Evolutionary conservation across 2,329 filamentous ascomycete species (phyloP).

Genomic region (Torrubiella hemipterigena): DNA sequence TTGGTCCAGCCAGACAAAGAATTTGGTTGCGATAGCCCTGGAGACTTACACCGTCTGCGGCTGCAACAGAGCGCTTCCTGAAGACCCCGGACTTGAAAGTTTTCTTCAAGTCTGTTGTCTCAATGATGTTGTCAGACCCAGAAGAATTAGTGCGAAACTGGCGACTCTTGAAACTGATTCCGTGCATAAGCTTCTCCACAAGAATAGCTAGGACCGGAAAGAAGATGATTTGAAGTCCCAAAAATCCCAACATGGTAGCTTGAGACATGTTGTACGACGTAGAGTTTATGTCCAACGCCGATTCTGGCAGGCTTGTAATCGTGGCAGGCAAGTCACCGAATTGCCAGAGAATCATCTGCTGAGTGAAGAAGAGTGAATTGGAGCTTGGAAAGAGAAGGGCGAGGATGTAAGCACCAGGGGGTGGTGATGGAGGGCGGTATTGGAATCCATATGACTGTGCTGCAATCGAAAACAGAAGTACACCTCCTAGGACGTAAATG

Average conservation of each 20-base stretch:
- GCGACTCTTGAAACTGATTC: conserved; percentile 19
- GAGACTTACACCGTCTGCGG: conserved; percentile 50
- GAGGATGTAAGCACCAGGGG: conserved; percentile 1
- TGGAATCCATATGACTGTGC: conserved; percentile 1
- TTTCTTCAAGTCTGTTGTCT: conserved; percentile 15
- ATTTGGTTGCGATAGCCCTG: conserved; percentile 48
- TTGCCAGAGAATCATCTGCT: conserved; percentile 13
- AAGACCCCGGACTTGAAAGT: conserved; percentile 16
- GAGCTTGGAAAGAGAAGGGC: conserved; percentile 12
- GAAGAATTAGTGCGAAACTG: conserved; percentile 11
- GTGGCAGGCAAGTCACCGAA: conserved; percentile 4
- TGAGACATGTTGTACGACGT: conserved; percentile 12
- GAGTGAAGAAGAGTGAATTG: conserved; percentile 12
- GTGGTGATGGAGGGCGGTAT: neutral
- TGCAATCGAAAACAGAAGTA: conserved; percentile 14
- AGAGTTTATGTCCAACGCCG: conserved; percentile 7
- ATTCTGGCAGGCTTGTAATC: conserved; percentile 5
- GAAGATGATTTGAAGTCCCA: conserved; percentile 19
- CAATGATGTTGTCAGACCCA: conserved; percentile 6
- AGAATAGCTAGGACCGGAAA: conserved; percentile 19
- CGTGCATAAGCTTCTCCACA: conserved; percentile 19
- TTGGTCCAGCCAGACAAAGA: conserved; percentile 55
- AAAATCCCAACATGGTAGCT: conserved; percentile 17
- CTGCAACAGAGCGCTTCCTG: conserved; percentile 24
- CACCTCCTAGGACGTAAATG: conserved; percentile 16